Conservation (phyloP, 345 rosid species). For the Anastatica hierochuntica region DNA sequence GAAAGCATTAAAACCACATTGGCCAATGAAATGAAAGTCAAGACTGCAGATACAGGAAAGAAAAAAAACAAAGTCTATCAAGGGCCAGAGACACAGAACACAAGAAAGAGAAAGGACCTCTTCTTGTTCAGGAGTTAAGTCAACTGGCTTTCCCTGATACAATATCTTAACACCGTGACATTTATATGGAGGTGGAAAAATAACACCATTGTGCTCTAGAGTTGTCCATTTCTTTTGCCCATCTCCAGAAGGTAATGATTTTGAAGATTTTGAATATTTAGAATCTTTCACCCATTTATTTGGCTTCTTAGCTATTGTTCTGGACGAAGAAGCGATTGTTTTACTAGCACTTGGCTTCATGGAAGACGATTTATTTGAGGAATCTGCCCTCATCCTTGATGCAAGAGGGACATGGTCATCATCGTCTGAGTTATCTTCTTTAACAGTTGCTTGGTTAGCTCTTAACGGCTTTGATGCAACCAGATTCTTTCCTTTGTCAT, state of each 20-base stretch:
- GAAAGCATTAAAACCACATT: neutral
- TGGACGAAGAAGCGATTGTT: constrained; percentile 36
- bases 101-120: constrained; percentile 41
- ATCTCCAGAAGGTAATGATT: constrained; percentile 69
- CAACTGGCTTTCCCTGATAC: constrained; percentile 66
- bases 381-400: constrained; percentile 46
- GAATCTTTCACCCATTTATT: constrained; percentile 48
- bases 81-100: neutral
- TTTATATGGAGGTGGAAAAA: constrained; percentile 84
- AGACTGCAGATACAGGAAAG: neutral
- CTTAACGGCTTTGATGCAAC: constrained; percentile 14
- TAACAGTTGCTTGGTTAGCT: constrained; percentile 15
- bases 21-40: constrained; percentile 3
- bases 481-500: constrained; percentile 19
- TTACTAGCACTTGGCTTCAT: constrained; percentile 39
- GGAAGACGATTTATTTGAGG: constrained; percentile 39
- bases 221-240: constrained; percentile 98
- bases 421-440: constrained; percentile 42
- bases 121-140: constrained; percentile 79
- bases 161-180: constrained; percentile 84
- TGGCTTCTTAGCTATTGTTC: constrained; percentile 31
- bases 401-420: constrained; percentile 74
- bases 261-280: constrained; percentile 63
- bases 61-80: neutral
- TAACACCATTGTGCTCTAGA: constrained; percentile 90